These are phyloP conservation scores for Exidia glandulosa DNA, from an alignment of 768 basidiomycete genomes.

Conservation along the genomic window DNA sequence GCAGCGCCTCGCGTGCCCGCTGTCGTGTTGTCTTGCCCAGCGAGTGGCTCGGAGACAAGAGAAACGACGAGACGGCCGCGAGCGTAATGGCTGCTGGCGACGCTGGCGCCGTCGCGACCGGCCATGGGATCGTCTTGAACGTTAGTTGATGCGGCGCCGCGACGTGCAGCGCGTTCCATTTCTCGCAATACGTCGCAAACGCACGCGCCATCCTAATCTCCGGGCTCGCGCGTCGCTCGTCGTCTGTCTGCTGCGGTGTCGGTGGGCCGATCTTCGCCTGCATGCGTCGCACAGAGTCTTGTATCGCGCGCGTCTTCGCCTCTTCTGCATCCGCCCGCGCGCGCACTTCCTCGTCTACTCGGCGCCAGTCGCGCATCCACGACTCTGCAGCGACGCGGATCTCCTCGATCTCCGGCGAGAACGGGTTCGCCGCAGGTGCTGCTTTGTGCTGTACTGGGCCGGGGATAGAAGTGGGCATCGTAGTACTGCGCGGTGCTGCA, in stretches of 20 bases:
- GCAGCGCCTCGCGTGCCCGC: constrained; percentile 51
- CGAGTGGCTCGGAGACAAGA: constrained; percentile 59
- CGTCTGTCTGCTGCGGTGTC: not conserved
- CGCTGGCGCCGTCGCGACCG: constrained; percentile 33
- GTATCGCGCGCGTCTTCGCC: not conserved
- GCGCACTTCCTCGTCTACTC: not conserved
- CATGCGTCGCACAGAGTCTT: not conserved
- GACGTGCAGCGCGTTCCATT: not conserved
- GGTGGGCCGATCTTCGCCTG: not conserved
- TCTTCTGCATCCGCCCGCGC: not conserved
- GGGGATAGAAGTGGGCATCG: not conserved
- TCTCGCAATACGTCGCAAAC: not conserved
- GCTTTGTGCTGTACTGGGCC: not conserved
- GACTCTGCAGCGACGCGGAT: not conserved
- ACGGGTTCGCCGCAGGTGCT: not conserved
- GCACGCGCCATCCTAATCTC: not conserved
- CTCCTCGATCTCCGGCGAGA: not conserved
- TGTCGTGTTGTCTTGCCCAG: constrained; percentile 47
- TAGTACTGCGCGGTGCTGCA: not conserved
- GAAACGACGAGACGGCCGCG: constrained; percentile 44
- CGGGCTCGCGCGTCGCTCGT: not conserved
- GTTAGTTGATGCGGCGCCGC: constrained; percentile 19
- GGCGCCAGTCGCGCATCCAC: not conserved
- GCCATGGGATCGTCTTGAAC: constrained; percentile 68
- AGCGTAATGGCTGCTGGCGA: constrained; percentile 40